Base-by-base conservation (phyloP, 164 flowering plant genomes). In the Houttuynia cordata region DNA sequence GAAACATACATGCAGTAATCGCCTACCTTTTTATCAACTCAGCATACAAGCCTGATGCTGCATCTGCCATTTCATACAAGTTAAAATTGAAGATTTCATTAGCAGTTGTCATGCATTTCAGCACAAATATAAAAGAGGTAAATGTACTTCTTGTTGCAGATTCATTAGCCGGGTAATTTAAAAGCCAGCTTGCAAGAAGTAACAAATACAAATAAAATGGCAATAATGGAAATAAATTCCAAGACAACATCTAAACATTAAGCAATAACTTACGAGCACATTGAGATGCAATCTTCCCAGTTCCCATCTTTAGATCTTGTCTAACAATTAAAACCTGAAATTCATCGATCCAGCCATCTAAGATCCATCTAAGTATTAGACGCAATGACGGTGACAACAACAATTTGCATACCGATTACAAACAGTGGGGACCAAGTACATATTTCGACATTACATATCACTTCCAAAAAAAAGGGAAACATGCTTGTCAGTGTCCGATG, bases 221-320 rank as follows among this genome's bases (percentile, higher is more conserved):
- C 39, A 55, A 10, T 39, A 49, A 10, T 18, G 8, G 4, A 63
- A 45, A 53, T 10, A 17, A 56, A 42, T 7, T 25, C 7, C 42
- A 12, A n/a, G 15, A 49, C 10, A 56, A 25, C 18, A 54, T 49
- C 40, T 23, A 56, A 1, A 23, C n/a, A 59, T 39, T 40, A 45
- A 24, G 21, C 24, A 18, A 45, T 37, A 72, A 57, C 96, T 83
- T 79, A 92, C 96, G 98, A 68, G 98, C 98, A 85, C 96, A 92
- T 72, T 92, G 98, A 61, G 98, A 92, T 24, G 98, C 98, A 71
- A 89, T 83, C 67, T 92, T 92, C 67, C 98, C 98, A 8, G 81
- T 23, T 70, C 81, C 86, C 98, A 92, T 92, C 73, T 77, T 92
- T 67, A 92, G 80, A 61, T 92, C 98, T 78, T 83, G 96, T 64